Evolutionary conservation across 345 rosid genomes (phyloP).

Genomic region (Melastoma malabathricum): DNA sequence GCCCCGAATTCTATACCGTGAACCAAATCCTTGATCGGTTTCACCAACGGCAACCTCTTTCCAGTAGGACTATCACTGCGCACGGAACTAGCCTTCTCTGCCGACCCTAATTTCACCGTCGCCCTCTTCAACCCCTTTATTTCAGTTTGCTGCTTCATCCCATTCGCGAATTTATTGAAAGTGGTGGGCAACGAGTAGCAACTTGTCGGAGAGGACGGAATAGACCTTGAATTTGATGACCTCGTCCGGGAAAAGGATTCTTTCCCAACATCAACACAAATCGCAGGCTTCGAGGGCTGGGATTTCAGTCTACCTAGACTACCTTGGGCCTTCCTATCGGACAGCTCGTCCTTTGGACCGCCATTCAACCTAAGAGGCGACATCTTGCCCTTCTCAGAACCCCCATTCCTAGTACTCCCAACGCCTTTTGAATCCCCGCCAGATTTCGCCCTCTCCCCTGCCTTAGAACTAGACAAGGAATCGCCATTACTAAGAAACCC

Average conservation of each 20-base stretch:
- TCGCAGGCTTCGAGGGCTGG: constrained; percentile 28
- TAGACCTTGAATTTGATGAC: constrained; percentile 51
- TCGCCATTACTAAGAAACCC: constrained; percentile 49
- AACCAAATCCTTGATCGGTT: constrained; percentile 35
- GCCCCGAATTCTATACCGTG: constrained; percentile 79
- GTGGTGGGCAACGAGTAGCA: constrained; percentile 77
- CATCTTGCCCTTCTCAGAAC: constrained; percentile 38
- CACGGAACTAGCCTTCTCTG: constrained; percentile 40
- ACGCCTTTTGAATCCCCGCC: constrained; percentile 7
- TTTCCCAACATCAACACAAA: constrained; percentile 39
- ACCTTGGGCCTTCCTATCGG: constrained; percentile 20
- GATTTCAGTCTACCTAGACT: constrained; percentile 40
- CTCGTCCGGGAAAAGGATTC: constrained; percentile 38
- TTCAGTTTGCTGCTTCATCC: constrained; percentile 63
- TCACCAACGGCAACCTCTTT: constrained; percentile 36
- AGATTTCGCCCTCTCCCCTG: constrained; percentile 33
- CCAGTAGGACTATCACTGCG: constrained; percentile 33
- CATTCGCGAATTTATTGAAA: constrained; percentile 73
- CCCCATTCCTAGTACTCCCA: constrained; percentile 8
- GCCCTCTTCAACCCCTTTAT: constrained; percentile 47
- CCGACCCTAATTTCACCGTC: constrained; percentile 25
- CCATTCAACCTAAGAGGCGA: constrained; percentile 32
- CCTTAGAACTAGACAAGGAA: constrained; percentile 27
- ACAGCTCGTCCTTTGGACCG: constrained; percentile 36
- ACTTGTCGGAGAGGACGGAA: constrained; percentile 81